These are phyloP conservation scores for Cercospora berteroae DNA, from an alignment of 2,329 filamentous ascomycete species.

Conservation along the genomic window DNA sequence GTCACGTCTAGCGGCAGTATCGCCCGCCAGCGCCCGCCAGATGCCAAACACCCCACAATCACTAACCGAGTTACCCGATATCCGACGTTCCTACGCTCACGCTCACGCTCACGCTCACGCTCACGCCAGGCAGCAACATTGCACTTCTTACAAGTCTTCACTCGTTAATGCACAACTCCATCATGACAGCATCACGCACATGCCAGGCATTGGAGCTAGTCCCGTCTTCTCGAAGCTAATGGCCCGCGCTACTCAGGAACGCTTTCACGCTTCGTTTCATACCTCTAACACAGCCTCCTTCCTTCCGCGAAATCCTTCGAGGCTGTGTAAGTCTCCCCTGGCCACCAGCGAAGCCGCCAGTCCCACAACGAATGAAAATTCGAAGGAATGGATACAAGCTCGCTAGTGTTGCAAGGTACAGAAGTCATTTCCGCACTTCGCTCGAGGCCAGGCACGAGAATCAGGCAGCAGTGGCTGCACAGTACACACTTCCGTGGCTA, in stretches of 20 bases:
- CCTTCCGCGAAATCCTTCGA: constrained; percentile 7
- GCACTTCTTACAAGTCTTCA: neutral
- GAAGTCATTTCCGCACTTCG: neutral
- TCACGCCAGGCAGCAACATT: neutral
- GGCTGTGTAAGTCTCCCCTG: constrained; percentile 5
- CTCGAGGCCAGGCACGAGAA: neutral
- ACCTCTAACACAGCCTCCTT: constrained; percentile 6
- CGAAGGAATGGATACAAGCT: neutral
- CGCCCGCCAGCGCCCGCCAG: too few species aligned
- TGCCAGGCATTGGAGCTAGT: constrained; percentile 4
- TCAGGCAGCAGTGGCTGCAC: neutral
- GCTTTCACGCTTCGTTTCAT: constrained; percentile 11
- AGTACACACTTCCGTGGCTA: neutral
- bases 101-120: neutral
- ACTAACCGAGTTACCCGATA: neutral
- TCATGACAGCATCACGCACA: constrained; percentile 1
- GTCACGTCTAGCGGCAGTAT: neutral
- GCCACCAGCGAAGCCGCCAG: constrained; percentile 9
- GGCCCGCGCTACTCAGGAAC: constrained; percentile 4
- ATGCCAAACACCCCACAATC: neutral
- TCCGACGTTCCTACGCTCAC: neutral
- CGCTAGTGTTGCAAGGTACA: constrained; percentile 2
- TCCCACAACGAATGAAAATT: constrained; percentile 1
- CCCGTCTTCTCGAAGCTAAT: neutral
- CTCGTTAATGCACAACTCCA: neutral